phyloP scores from a whole-genome alignment of 495 filamentous ascomycete genomes.

The Hypoxylon crocopeplum region DNA sequence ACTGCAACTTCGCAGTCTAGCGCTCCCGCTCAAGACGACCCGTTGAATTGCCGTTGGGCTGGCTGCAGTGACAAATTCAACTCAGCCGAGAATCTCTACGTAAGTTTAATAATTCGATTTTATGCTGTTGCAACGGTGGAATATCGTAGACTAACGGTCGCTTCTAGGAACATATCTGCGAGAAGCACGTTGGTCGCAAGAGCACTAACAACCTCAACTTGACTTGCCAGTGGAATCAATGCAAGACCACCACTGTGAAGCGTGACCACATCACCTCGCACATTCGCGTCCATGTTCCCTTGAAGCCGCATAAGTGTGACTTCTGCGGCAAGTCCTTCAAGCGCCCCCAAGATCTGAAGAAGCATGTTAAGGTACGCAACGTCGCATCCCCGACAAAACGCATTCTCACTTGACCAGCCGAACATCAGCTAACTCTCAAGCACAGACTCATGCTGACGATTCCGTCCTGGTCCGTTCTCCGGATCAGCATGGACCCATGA shows the following conservation, averaged over 20 bases:
- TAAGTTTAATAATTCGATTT: conserved; percentile 59
- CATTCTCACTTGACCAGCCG: too few relatives aligned
- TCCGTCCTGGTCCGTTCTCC: conserved; percentile 82
- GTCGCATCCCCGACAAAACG: not conserved
- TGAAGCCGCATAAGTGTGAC: conserved; percentile 98
- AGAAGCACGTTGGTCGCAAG: conserved; percentile 97
- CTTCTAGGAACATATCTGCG: conserved; percentile 92
- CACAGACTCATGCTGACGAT: conserved; percentile 93
- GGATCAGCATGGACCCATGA: conserved; percentile 70
- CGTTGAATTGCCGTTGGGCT: conserved; percentile 84
- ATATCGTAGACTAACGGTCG: conserved; percentile 36
- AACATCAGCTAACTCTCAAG: conserved; percentile 6
- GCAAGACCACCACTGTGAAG: conserved; percentile 96
- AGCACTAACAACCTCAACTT: conserved; percentile 98
- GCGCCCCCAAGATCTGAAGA: conserved; percentile 98
- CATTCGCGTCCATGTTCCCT: conserved; percentile 95
- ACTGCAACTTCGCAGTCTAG: conserved; percentile 49
- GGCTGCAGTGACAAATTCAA: conserved; percentile 82
- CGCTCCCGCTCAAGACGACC: conserved; percentile 56
- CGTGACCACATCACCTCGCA: conserved; percentile 99
- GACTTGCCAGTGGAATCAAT: conserved; percentile 96
- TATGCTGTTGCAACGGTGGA: not conserved
- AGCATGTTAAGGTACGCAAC: conserved; percentile 83
- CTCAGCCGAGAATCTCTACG: conserved; percentile 86
- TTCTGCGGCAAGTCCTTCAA: conserved; percentile 99